phyloP scores from a whole-genome alignment of 2,329 filamentous ascomycete species.

The Pseudopyrenochaeta lycopersici region DNA sequence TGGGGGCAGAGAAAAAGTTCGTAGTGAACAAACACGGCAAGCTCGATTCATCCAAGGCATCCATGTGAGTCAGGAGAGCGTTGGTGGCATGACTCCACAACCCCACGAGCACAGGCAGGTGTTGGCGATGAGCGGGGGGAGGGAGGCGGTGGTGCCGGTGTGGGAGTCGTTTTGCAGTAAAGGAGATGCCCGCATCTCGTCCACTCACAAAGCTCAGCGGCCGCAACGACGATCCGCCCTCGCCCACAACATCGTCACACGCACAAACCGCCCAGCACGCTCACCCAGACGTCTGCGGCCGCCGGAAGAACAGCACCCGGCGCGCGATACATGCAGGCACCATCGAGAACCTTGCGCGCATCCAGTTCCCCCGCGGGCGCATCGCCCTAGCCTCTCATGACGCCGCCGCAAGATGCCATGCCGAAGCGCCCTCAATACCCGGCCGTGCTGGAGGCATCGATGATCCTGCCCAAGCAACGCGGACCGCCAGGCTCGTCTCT shows the following conservation, averaged over 20 bases:
- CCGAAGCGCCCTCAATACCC: conserved; percentile 46
- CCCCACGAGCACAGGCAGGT: not conserved
- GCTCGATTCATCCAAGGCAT: conserved; percentile 42
- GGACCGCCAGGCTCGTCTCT: conserved; percentile 68
- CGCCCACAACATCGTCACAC: conserved; percentile 30
- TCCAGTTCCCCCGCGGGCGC: conserved; percentile 42
- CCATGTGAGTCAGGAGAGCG: conserved; percentile 31
- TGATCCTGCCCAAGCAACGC: conserved; percentile 68
- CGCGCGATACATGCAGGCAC: conserved; percentile 46
- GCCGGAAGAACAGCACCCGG: conserved; percentile 6
- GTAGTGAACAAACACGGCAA: conserved; percentile 38
- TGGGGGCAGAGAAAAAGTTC: conserved; percentile 29
- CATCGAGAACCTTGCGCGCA: conserved; percentile 39
- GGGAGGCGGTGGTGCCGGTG: conserved; percentile 6
- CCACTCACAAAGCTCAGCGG: conserved; percentile 45
- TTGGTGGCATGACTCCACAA: not conserved
- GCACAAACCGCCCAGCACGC: conserved; percentile 14
- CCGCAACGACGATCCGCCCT: conserved; percentile 31
- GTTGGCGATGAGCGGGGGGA: not conserved
- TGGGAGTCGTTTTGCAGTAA: conserved; percentile 23
- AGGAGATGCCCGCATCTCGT: conserved; percentile 39
- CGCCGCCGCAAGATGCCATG: conserved; percentile 51
- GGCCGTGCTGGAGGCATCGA: conserved; percentile 72
- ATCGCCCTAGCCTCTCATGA: conserved; percentile 51
- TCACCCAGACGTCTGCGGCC: conserved; percentile 7